Evolutionary conservation across 2,329 filamentous ascomycete genomes (phyloP).

Genomic region (Parastagonospora avenae): DNA sequence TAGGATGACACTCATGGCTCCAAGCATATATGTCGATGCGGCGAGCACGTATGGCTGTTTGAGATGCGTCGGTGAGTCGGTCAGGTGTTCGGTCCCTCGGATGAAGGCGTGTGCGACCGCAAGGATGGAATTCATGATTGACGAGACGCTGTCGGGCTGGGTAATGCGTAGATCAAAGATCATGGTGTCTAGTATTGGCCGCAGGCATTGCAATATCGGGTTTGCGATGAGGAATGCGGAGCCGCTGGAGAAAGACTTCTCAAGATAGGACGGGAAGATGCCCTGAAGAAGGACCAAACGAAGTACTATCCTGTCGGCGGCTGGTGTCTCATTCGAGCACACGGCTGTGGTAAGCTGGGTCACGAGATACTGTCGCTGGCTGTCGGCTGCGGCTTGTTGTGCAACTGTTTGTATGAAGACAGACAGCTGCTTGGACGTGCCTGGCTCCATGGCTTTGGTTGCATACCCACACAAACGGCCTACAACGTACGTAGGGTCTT

Average conservation of each 20-base stretch:
- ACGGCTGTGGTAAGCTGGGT: slow-evolving; percentile 60
- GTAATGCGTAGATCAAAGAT: slow-evolving; percentile 53
- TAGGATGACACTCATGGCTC: slow-evolving; percentile 49
- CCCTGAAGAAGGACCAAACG: slow-evolving; percentile 58
- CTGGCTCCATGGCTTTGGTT: slow-evolving; percentile 56
- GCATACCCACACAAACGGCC: slow-evolving; percentile 65
- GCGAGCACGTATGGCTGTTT: slow-evolving; percentile 48
- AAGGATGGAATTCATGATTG: slow-evolving; percentile 44
- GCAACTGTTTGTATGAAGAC: slow-evolving; percentile 65
- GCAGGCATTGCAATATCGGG: slow-evolving; percentile 58
- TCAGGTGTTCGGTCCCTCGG: slow-evolving; percentile 44
- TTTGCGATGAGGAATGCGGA: slow-evolving; percentile 58
- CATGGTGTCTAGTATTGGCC: slow-evolving; percentile 50
- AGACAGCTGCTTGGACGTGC: slow-evolving; percentile 59
- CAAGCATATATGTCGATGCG: slow-evolving; percentile 47
- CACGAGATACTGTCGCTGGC: slow-evolving; percentile 62
- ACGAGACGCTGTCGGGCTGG: slow-evolving; percentile 46
- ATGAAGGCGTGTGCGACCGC: slow-evolving; percentile 47
- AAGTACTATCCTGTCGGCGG: slow-evolving; percentile 51
- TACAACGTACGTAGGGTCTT: slow-evolving; percentile 67
- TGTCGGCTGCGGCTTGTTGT: slow-evolving; percentile 63
- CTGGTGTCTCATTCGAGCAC: slow-evolving; percentile 51
- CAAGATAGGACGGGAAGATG: slow-evolving; percentile 63
- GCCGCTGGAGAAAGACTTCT: slow-evolving; percentile 51
- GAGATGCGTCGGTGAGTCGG: slow-evolving; percentile 41